A percentile compares a stretch with the other conserved stretches of the same genome.
These are phyloP conservation scores for Penicillium goetzii DNA, from an alignment of 495 filamentous ascomycete genomes.

Conservation along the genomic window DNA sequence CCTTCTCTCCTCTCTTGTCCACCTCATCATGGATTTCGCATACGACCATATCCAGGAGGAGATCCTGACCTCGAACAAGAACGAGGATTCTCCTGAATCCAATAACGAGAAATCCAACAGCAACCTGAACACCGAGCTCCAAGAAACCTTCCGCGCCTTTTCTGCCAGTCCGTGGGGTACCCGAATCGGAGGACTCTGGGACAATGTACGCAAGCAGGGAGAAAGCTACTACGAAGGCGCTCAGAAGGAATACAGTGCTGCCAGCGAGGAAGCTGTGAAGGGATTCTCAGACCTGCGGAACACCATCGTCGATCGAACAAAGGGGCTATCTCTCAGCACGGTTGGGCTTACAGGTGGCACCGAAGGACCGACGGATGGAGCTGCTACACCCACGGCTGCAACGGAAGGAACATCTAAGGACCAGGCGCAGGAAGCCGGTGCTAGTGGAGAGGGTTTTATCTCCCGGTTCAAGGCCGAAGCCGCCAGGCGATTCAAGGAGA, in stretches of 20 bases:
- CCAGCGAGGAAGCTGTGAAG: conserved; percentile 79
- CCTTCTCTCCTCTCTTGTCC: conserved; percentile 11
- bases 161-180: conserved; percentile 86
- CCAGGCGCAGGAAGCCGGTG: conserved; percentile 58
- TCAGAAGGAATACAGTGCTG: conserved; percentile 74
- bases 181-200: conserved; percentile 83
- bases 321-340: conserved; percentile 69
- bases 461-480: conserved; percentile 83
- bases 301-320: conserved; percentile 70
- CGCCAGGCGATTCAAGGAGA: conserved; percentile 81
- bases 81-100: conserved; percentile 34
- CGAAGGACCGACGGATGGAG: conserved; percentile 38
- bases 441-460: conserved; percentile 76
- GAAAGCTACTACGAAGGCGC: conserved; percentile 85
- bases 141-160: conserved; percentile 93
- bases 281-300: conserved; percentile 76
- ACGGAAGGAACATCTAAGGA: conserved; percentile 34
- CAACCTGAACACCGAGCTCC: conserved; percentile 83
- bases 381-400: conserved; percentile 41
- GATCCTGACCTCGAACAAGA: conserved; percentile 64
- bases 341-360: conserved; percentile 32
- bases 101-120: conserved; percentile 48
- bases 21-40: conserved; percentile 79
- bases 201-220: conserved; percentile 87
- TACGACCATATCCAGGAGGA: conserved; percentile 97